Conservation (phyloP, 495 filamentous ascomycete species). For the Mycothermus thermophilus region DNA sequence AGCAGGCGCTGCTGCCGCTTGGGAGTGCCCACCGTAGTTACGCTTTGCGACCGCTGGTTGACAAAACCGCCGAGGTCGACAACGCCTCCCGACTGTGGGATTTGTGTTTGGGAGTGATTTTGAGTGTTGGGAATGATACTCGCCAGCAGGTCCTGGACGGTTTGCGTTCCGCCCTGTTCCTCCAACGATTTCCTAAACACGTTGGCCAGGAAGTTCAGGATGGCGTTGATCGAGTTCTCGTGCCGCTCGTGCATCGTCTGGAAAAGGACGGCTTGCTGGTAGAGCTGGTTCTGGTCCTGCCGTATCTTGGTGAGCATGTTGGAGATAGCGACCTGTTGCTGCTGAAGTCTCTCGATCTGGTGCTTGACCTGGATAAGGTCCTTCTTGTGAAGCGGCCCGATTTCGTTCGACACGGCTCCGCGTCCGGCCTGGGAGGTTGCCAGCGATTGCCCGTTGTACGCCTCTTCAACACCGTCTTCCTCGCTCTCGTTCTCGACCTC, state of each 20-base stretch:
- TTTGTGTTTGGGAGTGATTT: constrained; percentile 23
- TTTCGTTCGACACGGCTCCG: constrained; percentile 21
- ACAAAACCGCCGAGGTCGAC: constrained; percentile 60
- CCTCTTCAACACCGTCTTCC: constrained; percentile 42
- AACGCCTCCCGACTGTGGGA: constrained; percentile 46
- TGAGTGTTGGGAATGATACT: constrained; percentile 48
- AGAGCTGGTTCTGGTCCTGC: constrained; percentile 76
- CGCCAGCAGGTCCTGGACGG: constrained; percentile 56
- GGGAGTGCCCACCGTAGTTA: constrained; percentile 25
- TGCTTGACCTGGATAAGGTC: constrained; percentile 64
- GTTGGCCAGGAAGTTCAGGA: constrained; percentile 89
- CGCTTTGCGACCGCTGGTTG: constrained; percentile 26
- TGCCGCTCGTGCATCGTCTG: constrained; percentile 87
- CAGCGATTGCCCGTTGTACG: constrained; percentile 6
- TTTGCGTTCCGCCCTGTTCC: constrained; percentile 47
- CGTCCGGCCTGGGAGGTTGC: constrained; percentile 7
- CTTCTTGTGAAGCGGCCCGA: constrained; percentile 50
- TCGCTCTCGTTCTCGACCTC: constrained; percentile 59
- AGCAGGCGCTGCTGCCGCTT: constrained; percentile 35
- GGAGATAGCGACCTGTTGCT: constrained; percentile 73
- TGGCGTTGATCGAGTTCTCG: constrained; percentile 96
- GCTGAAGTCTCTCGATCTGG: constrained; percentile 67
- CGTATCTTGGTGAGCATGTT: constrained; percentile 62
- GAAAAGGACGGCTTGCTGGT: constrained; percentile 78
- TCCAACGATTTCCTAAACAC: constrained; percentile 69